Evolutionary conservation across 2,329 filamentous ascomycete genomes (phyloP).

Genomic region (Coniochaeta sp.): DNA sequence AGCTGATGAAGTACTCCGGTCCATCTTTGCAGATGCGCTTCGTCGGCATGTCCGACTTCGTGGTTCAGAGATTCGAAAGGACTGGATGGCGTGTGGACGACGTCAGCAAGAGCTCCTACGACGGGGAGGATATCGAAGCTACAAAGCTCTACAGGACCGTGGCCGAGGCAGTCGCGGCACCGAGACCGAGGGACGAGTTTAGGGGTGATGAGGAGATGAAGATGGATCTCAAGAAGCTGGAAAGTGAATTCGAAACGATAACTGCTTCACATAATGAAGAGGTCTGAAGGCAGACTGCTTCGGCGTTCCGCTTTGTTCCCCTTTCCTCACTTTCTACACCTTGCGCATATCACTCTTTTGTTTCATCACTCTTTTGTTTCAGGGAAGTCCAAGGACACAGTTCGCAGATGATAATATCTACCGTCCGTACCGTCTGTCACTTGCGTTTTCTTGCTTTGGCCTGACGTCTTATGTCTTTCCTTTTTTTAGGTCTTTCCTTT

Average conservation of each 20-base stretch:
- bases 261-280: not conserved
- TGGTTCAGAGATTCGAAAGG: constrained; percentile 28
- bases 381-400: not conserved
- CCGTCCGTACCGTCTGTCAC: no score
- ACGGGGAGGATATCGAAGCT: constrained; percentile 2
- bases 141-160: constrained; percentile 5
- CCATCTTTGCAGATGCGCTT: constrained; percentile 37
- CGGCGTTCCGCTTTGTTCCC: not conserved
- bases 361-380: not conserved
- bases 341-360: no score
- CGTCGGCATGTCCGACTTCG: constrained; percentile 35
- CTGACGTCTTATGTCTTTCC: no score
- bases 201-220: not conserved
- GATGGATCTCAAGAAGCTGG: not conserved
- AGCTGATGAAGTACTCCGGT: constrained; percentile 42
- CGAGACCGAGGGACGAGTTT: not conserved
- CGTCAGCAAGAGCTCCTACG: constrained; percentile 4
- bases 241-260: not conserved
- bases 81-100: constrained; percentile 27
- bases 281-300: not conserved
- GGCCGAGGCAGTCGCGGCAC: constrained; percentile 4
- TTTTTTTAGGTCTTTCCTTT: no score
- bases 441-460: no score
- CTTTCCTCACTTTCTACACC: not conserved
- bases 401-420: not conserved